These are phyloP conservation scores for Fusarium incarnatum DNA, from an alignment of 2,329 filamentous ascomycete species.

Conservation along the genomic window DNA sequence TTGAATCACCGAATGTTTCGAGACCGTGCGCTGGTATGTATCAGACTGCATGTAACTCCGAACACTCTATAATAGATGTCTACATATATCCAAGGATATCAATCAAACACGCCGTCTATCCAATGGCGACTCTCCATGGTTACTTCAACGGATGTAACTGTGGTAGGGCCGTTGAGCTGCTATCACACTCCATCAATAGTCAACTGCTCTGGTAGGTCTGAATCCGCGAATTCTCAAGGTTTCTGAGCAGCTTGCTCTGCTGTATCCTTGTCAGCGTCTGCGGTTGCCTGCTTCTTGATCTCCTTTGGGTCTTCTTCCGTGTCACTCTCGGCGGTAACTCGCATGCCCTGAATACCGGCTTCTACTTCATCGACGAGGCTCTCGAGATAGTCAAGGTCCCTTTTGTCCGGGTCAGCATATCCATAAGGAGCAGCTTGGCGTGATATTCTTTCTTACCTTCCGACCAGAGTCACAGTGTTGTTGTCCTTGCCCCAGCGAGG, in stretches of 20 bases:
- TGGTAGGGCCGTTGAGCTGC: background rate
- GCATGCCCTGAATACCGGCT: constrained; percentile 77
- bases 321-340: constrained; percentile 78
- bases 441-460: constrained; percentile 56
- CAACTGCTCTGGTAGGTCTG: background rate
- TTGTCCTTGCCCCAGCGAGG: constrained; percentile 88
- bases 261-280: constrained; percentile 26
- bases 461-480: constrained; percentile 92
- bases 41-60: constrained; percentile 14
- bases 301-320: constrained; percentile 66
- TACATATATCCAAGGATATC: constrained; percentile 34
- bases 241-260: constrained; percentile 19
- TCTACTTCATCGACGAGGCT: constrained; percentile 82
- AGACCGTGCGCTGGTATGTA: constrained; percentile 11
- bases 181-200: constrained; percentile 8
- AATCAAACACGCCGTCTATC: constrained; percentile 15
- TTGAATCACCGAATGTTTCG: constrained; percentile 23
- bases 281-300: constrained; percentile 24
- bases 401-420: constrained; percentile 47
- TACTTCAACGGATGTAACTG: constrained; percentile 12
- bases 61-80: constrained; percentile 19
- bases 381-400: constrained; percentile 81
- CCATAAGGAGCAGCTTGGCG: constrained; percentile 32
- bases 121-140: constrained; percentile 8
- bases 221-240: constrained; percentile 21